Evolutionary conservation across 2,329 filamentous ascomycete species (phyloP).

Genomic region (Blastomyces percursus): DNA sequence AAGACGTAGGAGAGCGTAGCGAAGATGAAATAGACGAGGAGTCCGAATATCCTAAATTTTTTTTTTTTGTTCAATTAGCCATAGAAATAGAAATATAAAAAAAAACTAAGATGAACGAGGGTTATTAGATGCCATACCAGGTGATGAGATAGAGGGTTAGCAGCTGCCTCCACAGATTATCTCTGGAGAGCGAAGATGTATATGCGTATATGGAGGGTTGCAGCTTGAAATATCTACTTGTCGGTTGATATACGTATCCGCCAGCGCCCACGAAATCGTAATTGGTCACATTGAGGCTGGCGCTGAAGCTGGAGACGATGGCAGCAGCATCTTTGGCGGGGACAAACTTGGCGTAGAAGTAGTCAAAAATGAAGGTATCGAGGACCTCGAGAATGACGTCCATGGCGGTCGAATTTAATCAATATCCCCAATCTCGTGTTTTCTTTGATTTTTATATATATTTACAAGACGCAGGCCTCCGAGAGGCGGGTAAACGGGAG

Average conservation of each 20-base stretch:
- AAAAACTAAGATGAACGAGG: not conserved
- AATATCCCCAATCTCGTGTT: not conserved
- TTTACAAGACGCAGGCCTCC: not conserved
- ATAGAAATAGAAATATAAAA: not conserved
- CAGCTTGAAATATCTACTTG: slow-evolving; percentile 58
- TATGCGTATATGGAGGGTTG: slow-evolving; percentile 67
- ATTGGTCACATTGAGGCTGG: slow-evolving; percentile 46
- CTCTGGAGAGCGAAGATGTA: slow-evolving; percentile 63
- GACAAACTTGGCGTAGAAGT: slow-evolving; percentile 60
- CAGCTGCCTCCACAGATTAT: slow-evolving; percentile 65
- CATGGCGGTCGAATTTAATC: slow-evolving; percentile 45
- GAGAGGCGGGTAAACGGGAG: not conserved
- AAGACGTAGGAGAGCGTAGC: slow-evolving; percentile 75
- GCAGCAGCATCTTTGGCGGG: slow-evolving; percentile 40
- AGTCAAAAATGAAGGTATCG: slow-evolving; percentile 74
- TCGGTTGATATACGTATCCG: slow-evolving; percentile 52
- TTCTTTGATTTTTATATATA: not conserved
- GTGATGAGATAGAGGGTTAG: slow-evolving; percentile 72
- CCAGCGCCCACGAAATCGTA: slow-evolving; percentile 44
- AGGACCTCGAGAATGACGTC: slow-evolving; percentile 80
- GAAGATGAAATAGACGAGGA: slow-evolving; percentile 74
- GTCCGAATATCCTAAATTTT: slow-evolving; percentile 66
- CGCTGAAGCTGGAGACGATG: slow-evolving; percentile 40
- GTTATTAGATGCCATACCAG: slow-evolving; percentile 49
- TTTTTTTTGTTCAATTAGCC: not conserved